Percentiles rank a stretch among this genome's conserved stretches.
Conservation (phyloP, 441 rosid genomes). For the Dalechampia spathulata region DNA sequence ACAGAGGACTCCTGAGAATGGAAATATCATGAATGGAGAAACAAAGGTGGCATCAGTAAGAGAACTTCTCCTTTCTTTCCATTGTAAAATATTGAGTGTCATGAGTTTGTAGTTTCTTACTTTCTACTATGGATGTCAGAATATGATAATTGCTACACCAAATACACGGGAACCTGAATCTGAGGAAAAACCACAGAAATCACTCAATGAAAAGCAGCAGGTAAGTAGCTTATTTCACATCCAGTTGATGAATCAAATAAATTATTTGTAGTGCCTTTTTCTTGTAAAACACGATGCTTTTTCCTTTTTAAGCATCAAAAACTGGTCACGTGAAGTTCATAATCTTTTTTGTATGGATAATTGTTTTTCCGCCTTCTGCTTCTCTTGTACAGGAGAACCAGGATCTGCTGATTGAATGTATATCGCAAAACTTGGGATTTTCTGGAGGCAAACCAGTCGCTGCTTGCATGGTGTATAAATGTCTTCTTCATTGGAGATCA, state of each 20-base stretch:
- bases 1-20: constrained; percentile 93
- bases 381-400: constrained; percentile 48
- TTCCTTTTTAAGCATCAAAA: too few relatives aligned
- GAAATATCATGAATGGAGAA: constrained; percentile 70
- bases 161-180: constrained; percentile 75
- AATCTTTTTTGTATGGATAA: too few relatives aligned
- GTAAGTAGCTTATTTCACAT: constrained; percentile 25
- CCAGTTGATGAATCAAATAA: too few relatives aligned
- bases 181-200: constrained; percentile 97
- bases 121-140: constrained; percentile 33
- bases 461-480: constrained; percentile 52
- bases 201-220: constrained; percentile 98
- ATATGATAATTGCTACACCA: constrained; percentile 43
- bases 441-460: constrained; percentile 44
- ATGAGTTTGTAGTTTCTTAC: constrained; percentile 17
- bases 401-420: constrained; percentile 46
- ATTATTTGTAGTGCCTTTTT: too few relatives aligned
- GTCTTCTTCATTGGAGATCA: constrained; percentile 67
- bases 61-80: not conserved
- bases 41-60: constrained; percentile 58
- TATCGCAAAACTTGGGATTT: constrained; percentile 41
- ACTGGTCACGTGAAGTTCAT: too few relatives aligned
- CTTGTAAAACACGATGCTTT: too few relatives aligned
- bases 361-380: not conserved
- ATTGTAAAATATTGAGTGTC: too few relatives aligned